These are phyloP conservation scores for Talaromyces trachyspermus DNA, from an alignment of 495 filamentous ascomycete genomes.

Conservation along the genomic window DNA sequence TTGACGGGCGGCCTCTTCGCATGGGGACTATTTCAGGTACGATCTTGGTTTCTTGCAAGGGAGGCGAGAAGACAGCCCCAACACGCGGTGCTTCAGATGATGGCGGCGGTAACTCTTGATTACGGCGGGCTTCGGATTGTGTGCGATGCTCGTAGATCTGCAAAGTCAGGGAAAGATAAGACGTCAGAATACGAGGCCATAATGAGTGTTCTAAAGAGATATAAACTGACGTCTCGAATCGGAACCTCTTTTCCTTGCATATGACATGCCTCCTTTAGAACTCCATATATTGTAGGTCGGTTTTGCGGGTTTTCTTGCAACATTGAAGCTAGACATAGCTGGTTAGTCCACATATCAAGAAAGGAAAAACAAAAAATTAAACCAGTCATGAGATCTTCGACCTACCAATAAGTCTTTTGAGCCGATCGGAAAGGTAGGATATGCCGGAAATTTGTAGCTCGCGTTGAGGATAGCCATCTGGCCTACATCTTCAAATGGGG, in stretches of 20 bases:
- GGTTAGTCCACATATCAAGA: conserved; percentile 22
- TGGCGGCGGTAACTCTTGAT: conserved; percentile 53
- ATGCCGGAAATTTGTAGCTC: conserved; percentile 82
- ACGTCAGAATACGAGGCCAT: too few relatives aligned
- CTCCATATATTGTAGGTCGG: conserved; percentile 91
- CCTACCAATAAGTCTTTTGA: conserved; percentile 89
- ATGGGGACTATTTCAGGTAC: conserved; percentile 93
- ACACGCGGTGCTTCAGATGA: conserved; percentile 51
- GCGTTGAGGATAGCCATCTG: conserved; percentile 98
- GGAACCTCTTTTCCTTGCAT: conserved; percentile 88
- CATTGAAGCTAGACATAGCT: conserved; percentile 64
- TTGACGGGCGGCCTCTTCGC: conserved; percentile 77
- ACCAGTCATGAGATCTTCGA: conserved; percentile 10
- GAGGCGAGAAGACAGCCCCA: conserved; percentile 62
- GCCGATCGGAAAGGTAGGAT: conserved; percentile 83
- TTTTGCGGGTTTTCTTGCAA: conserved; percentile 73
- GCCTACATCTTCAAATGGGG: conserved; percentile 94
- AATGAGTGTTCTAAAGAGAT: too few relatives aligned
- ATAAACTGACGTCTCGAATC: conserved; percentile 73
- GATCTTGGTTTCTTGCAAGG: conserved; percentile 55
- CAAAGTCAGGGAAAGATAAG: conserved; percentile 9
- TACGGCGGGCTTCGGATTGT: conserved; percentile 52
- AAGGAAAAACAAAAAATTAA: neutral
- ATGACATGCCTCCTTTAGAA: conserved; percentile 71
- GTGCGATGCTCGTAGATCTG: conserved; percentile 79